Evolutionary conservation across 805 yeast species (phyloP).

Genomic region (Monosporozyma aquatica): DNA sequence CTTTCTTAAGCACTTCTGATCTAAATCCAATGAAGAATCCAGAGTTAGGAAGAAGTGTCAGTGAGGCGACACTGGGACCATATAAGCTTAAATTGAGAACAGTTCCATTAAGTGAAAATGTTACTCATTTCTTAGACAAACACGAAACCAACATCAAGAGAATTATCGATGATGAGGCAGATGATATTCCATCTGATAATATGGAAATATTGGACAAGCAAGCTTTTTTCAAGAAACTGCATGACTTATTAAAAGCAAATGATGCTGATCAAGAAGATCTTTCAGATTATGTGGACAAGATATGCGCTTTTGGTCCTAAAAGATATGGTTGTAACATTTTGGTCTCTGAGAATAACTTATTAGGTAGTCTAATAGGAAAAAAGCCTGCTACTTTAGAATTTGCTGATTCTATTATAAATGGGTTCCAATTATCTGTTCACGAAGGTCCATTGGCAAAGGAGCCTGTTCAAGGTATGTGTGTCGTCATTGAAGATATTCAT

Average conservation of each 20-base stretch:
- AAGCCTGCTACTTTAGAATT: slow-evolving; percentile 28
- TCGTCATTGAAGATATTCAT: slow-evolving; percentile 37
- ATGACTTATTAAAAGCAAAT: slow-evolving; percentile 21
- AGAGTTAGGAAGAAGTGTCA: slow-evolving; percentile 42
- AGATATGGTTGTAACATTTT: slow-evolving; percentile 67
- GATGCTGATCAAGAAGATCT: slow-evolving; percentile 22
- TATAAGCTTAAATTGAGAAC: slow-evolving; percentile 36
- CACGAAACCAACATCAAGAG: slow-evolving; percentile 38
- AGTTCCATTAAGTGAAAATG: slow-evolving; percentile 46
- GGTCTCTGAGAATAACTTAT: slow-evolving; percentile 32
- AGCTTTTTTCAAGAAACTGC: slow-evolving; percentile 30
- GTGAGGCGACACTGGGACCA: slow-evolving; percentile 43
- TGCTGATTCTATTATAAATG: slow-evolving; percentile 64
- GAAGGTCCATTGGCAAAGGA: slow-evolving; percentile 89
- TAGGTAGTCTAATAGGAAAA: slow-evolving; percentile 30
- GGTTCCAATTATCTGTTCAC: slow-evolving; percentile 71
- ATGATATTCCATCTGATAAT: slow-evolving; percentile 1
- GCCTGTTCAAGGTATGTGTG: slow-evolving; percentile 73
- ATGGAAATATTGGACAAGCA: slow-evolving; percentile 7
- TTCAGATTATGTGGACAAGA: slow-evolving; percentile 29
- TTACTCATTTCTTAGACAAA: slow-evolving; percentile 40
- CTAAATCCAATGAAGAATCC: slow-evolving; percentile 42
- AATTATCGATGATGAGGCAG: slow-evolving; percentile 11
- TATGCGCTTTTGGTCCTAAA: slow-evolving; percentile 70
- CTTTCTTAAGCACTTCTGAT: slow-evolving; percentile 47